These are phyloP conservation scores for Aspergillus sojae DNA, from an alignment of 2,329 filamentous ascomycete species.

Conservation along the genomic window DNA sequence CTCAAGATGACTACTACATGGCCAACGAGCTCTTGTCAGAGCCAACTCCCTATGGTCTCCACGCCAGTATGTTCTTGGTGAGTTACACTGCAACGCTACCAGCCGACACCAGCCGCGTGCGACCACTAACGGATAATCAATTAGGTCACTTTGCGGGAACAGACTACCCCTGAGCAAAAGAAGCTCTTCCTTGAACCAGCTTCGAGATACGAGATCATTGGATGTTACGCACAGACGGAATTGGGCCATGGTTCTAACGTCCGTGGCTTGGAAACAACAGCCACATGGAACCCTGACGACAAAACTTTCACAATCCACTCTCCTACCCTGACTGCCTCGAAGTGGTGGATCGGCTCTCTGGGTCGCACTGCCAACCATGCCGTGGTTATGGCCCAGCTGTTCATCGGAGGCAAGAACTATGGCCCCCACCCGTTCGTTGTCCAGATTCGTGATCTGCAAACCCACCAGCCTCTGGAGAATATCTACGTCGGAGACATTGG, in stretches of 20 bases:
- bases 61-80: slow-evolving; percentile 71
- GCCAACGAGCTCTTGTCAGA: slow-evolving; percentile 73
- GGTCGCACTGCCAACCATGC: slow-evolving; percentile 76
- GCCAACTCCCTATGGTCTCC: slow-evolving; percentile 72
- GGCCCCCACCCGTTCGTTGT: slow-evolving; percentile 80
- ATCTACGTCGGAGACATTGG: slow-evolving; percentile 79
- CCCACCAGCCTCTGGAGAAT: slow-evolving; percentile 68
- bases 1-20: slow-evolving; percentile 61
- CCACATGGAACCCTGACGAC: slow-evolving; percentile 72
- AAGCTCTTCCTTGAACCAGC: slow-evolving; percentile 72
- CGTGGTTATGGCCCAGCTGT: slow-evolving; percentile 76
- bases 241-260: slow-evolving; percentile 79
- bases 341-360: slow-evolving; percentile 84
- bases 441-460: slow-evolving; percentile 70
- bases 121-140: slow-evolving; percentile 14
- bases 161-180: slow-evolving; percentile 73
- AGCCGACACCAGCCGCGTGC: neutral
- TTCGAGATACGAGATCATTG: slow-evolving; percentile 70
- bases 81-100: slow-evolving; percentile 19
- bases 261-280: slow-evolving; percentile 70
- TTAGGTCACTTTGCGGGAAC: slow-evolving; percentile 68
- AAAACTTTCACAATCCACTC: slow-evolving; percentile 77
- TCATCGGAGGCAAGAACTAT: slow-evolving; percentile 67
- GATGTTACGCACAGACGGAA: slow-evolving; percentile 81
- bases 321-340: slow-evolving; percentile 72